Evolutionary conservation across 164 flowering plant genomes (phyloP), one percentile per base, ranked within the genome.

Genomic region (Chimonanthus salicifolius): DNA sequence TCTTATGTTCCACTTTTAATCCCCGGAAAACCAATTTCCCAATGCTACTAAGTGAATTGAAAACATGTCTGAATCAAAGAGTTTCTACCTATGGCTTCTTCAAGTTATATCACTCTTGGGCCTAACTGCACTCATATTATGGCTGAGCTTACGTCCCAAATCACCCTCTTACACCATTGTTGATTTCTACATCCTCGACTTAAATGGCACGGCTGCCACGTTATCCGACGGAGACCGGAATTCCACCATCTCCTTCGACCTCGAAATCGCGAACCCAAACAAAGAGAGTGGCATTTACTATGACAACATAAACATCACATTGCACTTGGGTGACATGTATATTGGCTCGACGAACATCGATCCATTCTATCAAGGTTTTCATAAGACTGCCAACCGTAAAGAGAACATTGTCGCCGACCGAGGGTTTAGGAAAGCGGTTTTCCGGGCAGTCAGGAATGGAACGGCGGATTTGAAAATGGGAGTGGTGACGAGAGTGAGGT

Each of bases 71-170:
- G 67, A 64, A 64, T 64, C 44, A 8, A 8, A 13, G 4, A 64
- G 67, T 43, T 64, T 21, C 46, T 64, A 64, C 46, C 67, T 64
- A 21, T 64, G 67, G 67, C 47, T 64, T 8, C 11, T 46, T 9
- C 67, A 64, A 64, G 46, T 64, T 43, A 4, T 64, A 20, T 2
- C 33, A 18, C 46, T 64, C 3, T 8, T 64, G 7, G 95, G 92
- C 44, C 74, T 92, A 33, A 74, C 87, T 0, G 81, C 87, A 8
- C 86, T 92, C 18, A 84, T 89, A 83, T 3, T 87, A 72, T 90
- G 96, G 97, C 85, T 92, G 4, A 82, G 86, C 76, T 80, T 90
- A 1, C 86, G 87, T 1, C 64, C 88, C 48, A n/a, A 78, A 1
- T 68, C 75, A 13, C 96, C 97, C 66, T 67, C 54, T 11, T 83